These are phyloP conservation scores for Dioszegia hungarica DNA, from an alignment of 768 basidiomycete species.

Conservation along the genomic window DNA sequence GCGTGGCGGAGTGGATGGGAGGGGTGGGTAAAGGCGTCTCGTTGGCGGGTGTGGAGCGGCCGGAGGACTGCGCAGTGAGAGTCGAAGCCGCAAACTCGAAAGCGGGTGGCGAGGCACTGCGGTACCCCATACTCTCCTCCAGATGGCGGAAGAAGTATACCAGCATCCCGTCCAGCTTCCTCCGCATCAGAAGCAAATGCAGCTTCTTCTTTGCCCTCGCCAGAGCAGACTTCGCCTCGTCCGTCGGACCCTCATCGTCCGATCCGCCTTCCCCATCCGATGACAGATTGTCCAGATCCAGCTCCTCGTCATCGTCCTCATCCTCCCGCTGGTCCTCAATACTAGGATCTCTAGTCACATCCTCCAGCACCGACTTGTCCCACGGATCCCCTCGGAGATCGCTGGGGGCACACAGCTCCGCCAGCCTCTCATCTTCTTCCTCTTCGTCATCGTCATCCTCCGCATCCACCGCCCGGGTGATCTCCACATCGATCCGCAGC, in stretches of 20 bases:
- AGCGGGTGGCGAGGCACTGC: conserved; percentile 14
- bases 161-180: conserved; percentile 84
- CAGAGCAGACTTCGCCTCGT: conserved; percentile 21
- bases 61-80: conserved; percentile 21
- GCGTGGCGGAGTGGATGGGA: conserved; percentile 8
- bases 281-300: conserved; percentile 38
- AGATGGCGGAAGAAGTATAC: conserved; percentile 82
- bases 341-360: conserved; percentile 27
- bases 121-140: conserved; percentile 50
- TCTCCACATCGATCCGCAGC: conserved; percentile 94
- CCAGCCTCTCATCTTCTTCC: conserved; percentile 30
- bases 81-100: conserved; percentile 31
- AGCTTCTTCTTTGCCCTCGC: conserved; percentile 30
- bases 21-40: conserved; percentile 25
- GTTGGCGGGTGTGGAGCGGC: conserved; percentile 30
- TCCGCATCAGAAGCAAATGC: conserved; percentile 67
- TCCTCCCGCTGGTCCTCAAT: conserved; percentile 54
- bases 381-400: conserved; percentile 69
- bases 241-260: conserved; percentile 29
- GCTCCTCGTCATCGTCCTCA: conserved; percentile 64
- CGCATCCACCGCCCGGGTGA: conserved; percentile 91
- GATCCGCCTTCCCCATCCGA: conserved; percentile 32
- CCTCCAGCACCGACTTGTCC: conserved; percentile 53
- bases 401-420: background rate
- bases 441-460: conserved; percentile 59